Conservation (phyloP, 2,329 filamentous ascomycete species). For the Penicillium sp. region DNA sequence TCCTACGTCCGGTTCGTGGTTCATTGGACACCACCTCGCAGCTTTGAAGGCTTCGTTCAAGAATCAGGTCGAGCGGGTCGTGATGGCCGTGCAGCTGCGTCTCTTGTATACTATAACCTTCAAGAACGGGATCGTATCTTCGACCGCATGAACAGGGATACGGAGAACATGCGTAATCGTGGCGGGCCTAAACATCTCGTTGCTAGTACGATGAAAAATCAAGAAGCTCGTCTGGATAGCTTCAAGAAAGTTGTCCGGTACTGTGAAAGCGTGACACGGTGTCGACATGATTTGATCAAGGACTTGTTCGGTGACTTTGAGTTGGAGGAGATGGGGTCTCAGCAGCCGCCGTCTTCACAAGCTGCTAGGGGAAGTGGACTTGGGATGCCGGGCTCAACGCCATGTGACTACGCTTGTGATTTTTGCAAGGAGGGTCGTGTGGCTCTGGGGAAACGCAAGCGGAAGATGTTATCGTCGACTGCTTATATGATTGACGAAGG, state of each 20-base stretch:
- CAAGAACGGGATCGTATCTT: constrained; percentile 79
- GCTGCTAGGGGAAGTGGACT: constrained; percentile 6
- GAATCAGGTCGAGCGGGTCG: constrained; percentile 89
- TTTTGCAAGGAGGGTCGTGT: constrained; percentile 68
- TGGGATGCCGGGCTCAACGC: constrained; percentile 35
- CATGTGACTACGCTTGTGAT: constrained; percentile 75
- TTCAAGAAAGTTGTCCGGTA: constrained; percentile 71
- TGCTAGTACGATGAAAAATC: constrained; percentile 37
- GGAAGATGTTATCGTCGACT: constrained; percentile 28
- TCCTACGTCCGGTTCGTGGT: constrained; percentile 91
- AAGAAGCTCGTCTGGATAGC: constrained; percentile 57
- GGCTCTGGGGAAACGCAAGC: constrained; percentile 59
- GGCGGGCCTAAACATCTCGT: constrained; percentile 34
- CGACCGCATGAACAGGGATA: constrained; percentile 50
- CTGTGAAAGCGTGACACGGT: constrained; percentile 73
- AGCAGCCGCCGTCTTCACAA: constrained; percentile 19
- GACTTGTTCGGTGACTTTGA: constrained; percentile 72
- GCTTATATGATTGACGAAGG: constrained; percentile 9
- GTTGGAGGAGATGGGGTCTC: constrained; percentile 33
- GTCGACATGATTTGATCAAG: constrained; percentile 74
- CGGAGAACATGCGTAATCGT: constrained; percentile 36
- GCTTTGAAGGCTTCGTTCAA: constrained; percentile 94
- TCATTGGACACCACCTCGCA: constrained; percentile 91
- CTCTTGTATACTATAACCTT: constrained; percentile 86
- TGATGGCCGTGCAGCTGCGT: constrained; percentile 82